Evolutionary conservation across 2,329 filamentous ascomycete species (phyloP).

Genomic region (Aspergillus latus): DNA sequence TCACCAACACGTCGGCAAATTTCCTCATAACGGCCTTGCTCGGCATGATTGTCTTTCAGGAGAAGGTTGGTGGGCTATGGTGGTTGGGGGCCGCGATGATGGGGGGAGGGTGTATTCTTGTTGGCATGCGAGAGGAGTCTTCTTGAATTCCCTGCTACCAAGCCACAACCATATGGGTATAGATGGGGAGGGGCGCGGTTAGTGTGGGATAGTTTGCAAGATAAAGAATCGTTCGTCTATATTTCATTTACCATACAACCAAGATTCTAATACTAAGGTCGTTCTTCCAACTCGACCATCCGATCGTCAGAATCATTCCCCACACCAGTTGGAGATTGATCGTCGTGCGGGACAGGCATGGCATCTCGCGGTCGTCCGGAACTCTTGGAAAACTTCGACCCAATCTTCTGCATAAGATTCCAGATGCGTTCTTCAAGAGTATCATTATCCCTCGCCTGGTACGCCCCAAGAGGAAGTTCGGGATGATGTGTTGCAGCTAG

Average conservation of each 20-base stretch:
- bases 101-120: constrained; percentile 62
- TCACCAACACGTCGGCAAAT: constrained; percentile 65
- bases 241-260: constrained; percentile 1
- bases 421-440: constrained; percentile 40
- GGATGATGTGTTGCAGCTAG: constrained; percentile 35
- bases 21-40: constrained; percentile 63
- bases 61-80: constrained; percentile 58
- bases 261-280: constrained; percentile 19
- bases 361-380: constrained; percentile 19
- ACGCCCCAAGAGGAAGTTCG: constrained; percentile 25
- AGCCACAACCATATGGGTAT: too few relatives aligned
- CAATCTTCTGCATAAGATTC: constrained; percentile 37
- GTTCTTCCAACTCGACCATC: constrained; percentile 38
- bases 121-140: constrained; percentile 54
- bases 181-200: too few relatives aligned
- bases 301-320: constrained; percentile 30
- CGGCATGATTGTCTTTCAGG: constrained; percentile 58
- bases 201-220: too few relatives aligned
- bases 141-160: too few relatives aligned
- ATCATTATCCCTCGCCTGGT: constrained; percentile 22
- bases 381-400: constrained; percentile 20
- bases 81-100: constrained; percentile 61
- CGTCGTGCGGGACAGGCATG: constrained; percentile 17
- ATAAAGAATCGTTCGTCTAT: neutral
- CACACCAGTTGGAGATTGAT: constrained; percentile 16